phyloP scores from a whole-genome alignment of 2,329 filamentous ascomycete species.

The Pseudogymnoascus sp. region DNA sequence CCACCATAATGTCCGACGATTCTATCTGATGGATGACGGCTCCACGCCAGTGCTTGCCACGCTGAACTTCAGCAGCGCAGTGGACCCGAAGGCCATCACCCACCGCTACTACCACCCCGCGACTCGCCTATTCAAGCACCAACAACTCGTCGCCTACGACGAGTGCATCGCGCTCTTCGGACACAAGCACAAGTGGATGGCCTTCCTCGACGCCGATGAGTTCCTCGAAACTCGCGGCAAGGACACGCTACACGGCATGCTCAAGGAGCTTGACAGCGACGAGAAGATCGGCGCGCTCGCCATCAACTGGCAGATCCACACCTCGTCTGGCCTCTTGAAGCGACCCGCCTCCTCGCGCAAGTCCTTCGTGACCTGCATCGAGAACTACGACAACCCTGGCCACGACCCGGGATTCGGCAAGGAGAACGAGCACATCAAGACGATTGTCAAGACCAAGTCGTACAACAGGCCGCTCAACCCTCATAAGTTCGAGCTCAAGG shows the following conservation, averaged over 20 bases:
- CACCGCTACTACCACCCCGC: constrained; percentile 21
- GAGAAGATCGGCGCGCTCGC: constrained; percentile 27
- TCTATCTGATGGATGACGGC: constrained; percentile 26
- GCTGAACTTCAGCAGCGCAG: constrained; percentile 12
- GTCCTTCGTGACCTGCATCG: constrained; percentile 27
- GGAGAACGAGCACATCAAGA: constrained; percentile 29
- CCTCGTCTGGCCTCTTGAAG: constrained; percentile 23
- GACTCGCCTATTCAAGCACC: constrained; percentile 3
- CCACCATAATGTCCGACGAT: constrained; percentile 21
- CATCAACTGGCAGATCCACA: constrained; percentile 30
- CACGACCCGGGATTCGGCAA: constrained; percentile 16
- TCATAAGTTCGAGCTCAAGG: constrained; percentile 21
- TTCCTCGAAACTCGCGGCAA: constrained; percentile 25
- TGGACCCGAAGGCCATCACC: constrained; percentile 20
- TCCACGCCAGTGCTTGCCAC: constrained; percentile 20
- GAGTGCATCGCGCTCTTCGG: constrained; percentile 21
- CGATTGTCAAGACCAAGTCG: constrained; percentile 26
- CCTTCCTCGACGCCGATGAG: constrained; percentile 28
- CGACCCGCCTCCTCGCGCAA: constrained; percentile 23
- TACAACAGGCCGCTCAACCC: constrained; percentile 19
- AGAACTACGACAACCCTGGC: constrained; percentile 17
- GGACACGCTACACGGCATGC: constrained; percentile 24
- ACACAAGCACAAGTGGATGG: constrained; percentile 28
- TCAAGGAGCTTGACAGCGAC: constrained; percentile 24
- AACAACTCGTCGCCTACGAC: constrained; percentile 22